Evolutionary conservation across 1,284 basidiomycete genomes (phyloP).

Genomic region (Somion occarium): DNA sequence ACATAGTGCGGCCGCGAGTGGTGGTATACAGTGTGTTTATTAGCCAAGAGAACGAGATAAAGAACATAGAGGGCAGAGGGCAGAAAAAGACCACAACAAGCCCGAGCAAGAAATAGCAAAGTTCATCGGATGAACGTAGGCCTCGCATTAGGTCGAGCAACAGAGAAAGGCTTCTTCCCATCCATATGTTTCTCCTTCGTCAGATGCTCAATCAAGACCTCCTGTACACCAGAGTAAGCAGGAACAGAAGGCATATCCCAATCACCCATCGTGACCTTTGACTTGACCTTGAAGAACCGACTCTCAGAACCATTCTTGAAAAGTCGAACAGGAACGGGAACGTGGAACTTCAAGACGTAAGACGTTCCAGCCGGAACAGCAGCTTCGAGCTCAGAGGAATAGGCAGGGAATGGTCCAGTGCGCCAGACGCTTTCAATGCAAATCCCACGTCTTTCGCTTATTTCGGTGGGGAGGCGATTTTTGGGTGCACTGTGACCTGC

Average conservation of each 20-base stretch:
- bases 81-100: too few relatives aligned
- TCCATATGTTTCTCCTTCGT: constrained; percentile 7
- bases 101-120: background rate
- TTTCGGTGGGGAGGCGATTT: background rate
- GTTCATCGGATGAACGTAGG: background rate
- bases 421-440: constrained; percentile 1
- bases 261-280: constrained; percentile 3
- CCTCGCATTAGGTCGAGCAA: background rate
- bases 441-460: background rate
- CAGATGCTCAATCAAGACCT: constrained; percentile 4
- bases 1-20: too few relatives aligned
- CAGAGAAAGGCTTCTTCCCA: background rate
- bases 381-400: background rate
- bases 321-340: constrained; percentile 4
- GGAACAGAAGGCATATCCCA: background rate
- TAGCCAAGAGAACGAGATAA: too few relatives aligned
- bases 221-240: background rate
- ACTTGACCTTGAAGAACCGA: constrained; percentile 7
- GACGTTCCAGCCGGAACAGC: background rate
- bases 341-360: constrained; percentile 2
- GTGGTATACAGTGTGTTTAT: too few relatives aligned
- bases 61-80: too few relatives aligned
- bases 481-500: background rate
- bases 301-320: constrained; percentile 3
- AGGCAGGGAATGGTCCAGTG: background rate